Percentiles rank a stretch among this genome's conserved stretches.
These are phyloP conservation scores for Hymenoscyphus linearis DNA, from an alignment of 2,329 filamentous ascomycete genomes.

Conservation along the genomic window DNA sequence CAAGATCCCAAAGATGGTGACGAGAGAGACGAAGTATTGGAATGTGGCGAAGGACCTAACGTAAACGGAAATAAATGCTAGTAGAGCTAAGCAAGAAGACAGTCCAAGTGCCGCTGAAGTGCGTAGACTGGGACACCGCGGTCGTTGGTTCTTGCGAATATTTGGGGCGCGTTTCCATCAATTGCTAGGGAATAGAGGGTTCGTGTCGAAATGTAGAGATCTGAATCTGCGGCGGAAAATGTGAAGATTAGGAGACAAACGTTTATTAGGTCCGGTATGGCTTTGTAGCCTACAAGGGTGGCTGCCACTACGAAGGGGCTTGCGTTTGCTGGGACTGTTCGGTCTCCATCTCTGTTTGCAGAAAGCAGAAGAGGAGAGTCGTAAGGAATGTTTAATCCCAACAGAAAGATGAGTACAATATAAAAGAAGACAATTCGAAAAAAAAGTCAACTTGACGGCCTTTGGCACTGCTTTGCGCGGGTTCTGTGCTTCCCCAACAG, in stretches of 20 bases:
- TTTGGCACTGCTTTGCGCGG: slow-evolving; percentile 62
- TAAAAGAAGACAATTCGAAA: slow-evolving; percentile 60
- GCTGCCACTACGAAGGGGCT: slow-evolving; percentile 54
- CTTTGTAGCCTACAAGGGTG: slow-evolving; percentile 56
- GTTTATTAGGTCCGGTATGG: slow-evolving; percentile 64
- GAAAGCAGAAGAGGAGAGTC: slow-evolving; percentile 52
- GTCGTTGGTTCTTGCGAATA: slow-evolving; percentile 53
- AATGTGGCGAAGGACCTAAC: slow-evolving; percentile 60
- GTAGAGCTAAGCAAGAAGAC: slow-evolving; percentile 49
- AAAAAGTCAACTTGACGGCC: slow-evolving; percentile 55
- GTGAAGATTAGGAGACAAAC: slow-evolving; percentile 64
- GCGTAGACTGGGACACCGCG: slow-evolving; percentile 47
- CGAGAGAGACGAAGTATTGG: slow-evolving; percentile 67
- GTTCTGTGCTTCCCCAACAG: slow-evolving; percentile 59
- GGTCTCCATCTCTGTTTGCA: slow-evolving; percentile 37
- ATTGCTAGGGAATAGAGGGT: slow-evolving; percentile 64
- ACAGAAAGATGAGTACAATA: slow-evolving; percentile 52
- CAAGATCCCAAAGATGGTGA: slow-evolving; percentile 34
- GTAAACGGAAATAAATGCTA: slow-evolving; percentile 61
- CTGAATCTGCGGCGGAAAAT: slow-evolving; percentile 54
- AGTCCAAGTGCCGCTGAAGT: slow-evolving; percentile 42
- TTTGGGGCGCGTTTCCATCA: slow-evolving; percentile 58
- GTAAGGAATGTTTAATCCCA: slow-evolving; percentile 58
- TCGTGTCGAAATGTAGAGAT: slow-evolving; percentile 62
- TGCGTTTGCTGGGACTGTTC: slow-evolving; percentile 40